A percentile compares a stretch with the other conserved stretches of the same genome.
Evolutionary conservation across 805 yeast species (phyloP).

Genomic region (Isabelozyma pseudorhagii): DNA sequence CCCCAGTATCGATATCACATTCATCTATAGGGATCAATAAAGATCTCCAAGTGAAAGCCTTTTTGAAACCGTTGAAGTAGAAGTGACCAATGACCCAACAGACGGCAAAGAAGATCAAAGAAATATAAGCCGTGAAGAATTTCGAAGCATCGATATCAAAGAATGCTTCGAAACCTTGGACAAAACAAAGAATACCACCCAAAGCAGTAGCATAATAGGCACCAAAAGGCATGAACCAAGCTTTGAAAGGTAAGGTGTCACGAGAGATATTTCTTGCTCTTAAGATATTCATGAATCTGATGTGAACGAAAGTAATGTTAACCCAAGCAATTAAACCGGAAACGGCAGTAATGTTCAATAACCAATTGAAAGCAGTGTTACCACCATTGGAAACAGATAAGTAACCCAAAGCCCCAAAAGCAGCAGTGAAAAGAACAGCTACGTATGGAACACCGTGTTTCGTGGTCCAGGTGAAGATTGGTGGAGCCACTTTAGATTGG

Average conservation of each 20-base stretch:
- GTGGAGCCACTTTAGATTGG: slow-evolving; percentile 56
- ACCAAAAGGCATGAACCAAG: slow-evolving; percentile 61
- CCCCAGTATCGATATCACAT: slow-evolving; percentile 67
- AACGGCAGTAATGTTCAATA: slow-evolving; percentile 71
- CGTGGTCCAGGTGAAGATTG: slow-evolving; percentile 46
- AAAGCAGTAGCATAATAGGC: slow-evolving; percentile 62
- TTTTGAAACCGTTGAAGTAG: slow-evolving; percentile 41
- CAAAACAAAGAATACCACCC: slow-evolving; percentile 54
- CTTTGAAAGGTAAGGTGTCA: slow-evolving; percentile 71
- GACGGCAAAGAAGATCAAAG: slow-evolving; percentile 57
- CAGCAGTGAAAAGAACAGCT: slow-evolving; percentile 55
- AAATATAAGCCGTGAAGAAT: slow-evolving; percentile 71
- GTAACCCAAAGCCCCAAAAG: slow-evolving; percentile 64
- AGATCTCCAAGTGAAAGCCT: slow-evolving; percentile 32
- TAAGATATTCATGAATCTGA: slow-evolving; percentile 67
- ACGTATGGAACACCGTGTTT: slow-evolving; percentile 59
- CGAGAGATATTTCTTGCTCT: slow-evolving; percentile 62
- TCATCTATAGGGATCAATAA: slow-evolving; percentile 50
- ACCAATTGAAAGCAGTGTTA: slow-evolving; percentile 63
- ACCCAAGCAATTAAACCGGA: slow-evolving; percentile 77
- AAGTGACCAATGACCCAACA: slow-evolving; percentile 56
- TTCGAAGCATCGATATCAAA: slow-evolving; percentile 49
- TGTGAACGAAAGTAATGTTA: slow-evolving; percentile 59
- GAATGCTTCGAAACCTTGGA: slow-evolving; percentile 73
- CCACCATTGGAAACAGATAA: slow-evolving; percentile 54